Evolutionary conservation across 768 basidiomycete genomes (phyloP), one percentile per base, ranked within the genome.

Genomic region (Panaeolus papilionaceus): DNA sequence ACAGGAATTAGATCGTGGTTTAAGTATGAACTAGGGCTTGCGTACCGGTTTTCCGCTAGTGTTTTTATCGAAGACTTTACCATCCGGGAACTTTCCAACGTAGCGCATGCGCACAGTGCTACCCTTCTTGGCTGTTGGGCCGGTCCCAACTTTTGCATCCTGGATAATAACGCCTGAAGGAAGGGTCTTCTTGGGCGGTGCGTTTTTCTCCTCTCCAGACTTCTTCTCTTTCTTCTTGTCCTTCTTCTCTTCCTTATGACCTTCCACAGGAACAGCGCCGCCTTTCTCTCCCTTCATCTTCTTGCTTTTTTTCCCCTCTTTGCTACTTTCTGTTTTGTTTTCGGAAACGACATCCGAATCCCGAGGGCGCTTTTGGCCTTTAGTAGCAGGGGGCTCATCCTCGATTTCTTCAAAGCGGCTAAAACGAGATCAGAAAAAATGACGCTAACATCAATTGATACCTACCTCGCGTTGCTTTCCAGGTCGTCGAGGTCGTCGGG

Each of bases 91-190:
- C 82, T 96, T 97, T 71, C 97, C 97, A 72, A 99, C 90, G 79
- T 98, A 99, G 66, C 97, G 85, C 91, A 99, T 93, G 64, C 82
- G 83, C 62, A 98, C 85, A 49, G 82, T 89, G 79, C 91, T 89
- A 16, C 96, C 96, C 65, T 89, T 87, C 84, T 96, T 98, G 18
- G 93, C 95, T 74, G 85, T 83, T 42, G 92, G 88, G n/a, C 97
- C 97, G 0, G 86, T 87, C 54, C 97, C 97, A 61, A 87, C 74
- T 75, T 91, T 95, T 69, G 83, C 77, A 77, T 99, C 97, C 70
- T 85, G 79, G 70, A 94, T 81, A 77, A 92, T 88, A 64, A 98
- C 79, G 14, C 96, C 96, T 38, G 87, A 88, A 1, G 88, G 78
- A 64, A 95, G 80, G 70, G 86, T 85, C 68, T 82, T 85, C 66